A percentile compares a stretch with the other conserved stretches of the same genome.
These are phyloP conservation scores for Fraxinus cuspidata DNA, from an alignment of 257 asterid species.

Conservation along the genomic window DNA sequence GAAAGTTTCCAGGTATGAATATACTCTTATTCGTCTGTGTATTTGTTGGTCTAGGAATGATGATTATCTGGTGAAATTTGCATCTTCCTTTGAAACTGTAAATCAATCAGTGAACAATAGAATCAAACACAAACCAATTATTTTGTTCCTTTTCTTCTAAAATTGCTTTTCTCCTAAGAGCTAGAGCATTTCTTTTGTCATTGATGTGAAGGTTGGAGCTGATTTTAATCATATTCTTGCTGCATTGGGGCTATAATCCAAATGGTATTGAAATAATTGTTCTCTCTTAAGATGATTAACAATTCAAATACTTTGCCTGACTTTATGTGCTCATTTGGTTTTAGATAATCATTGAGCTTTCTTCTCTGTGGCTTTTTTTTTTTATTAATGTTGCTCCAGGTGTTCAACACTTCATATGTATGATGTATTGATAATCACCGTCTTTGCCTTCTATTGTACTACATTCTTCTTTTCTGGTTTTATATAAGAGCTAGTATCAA, in stretches of 20 bases:
- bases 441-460: not conserved
- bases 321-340: conserved; percentile 27
- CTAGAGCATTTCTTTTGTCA: conserved; percentile 74
- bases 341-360: conserved; percentile 26
- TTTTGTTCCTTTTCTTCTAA: conserved; percentile 39
- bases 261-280: conserved; percentile 81
- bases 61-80: conserved; percentile 8
- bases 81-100: not conserved
- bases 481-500: not conserved
- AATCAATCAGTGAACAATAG: conserved; percentile 1
- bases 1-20: conserved; percentile 33
- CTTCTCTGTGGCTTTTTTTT: conserved; percentile 7
- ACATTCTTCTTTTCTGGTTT: not conserved
- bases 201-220: conserved; percentile 89
- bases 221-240: conserved; percentile 86
- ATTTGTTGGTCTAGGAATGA: conserved; percentile 19
- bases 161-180: conserved; percentile 60
- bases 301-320: conserved; percentile 46
- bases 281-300: conserved; percentile 75
- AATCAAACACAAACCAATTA: conserved; percentile 25
- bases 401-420: not conserved
- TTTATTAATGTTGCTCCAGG: not conserved
- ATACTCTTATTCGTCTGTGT: conserved; percentile 8
- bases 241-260: conserved; percentile 91
- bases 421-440: not conserved